Conservation (phyloP, 2,329 filamentous ascomycete species). For the Calonectria montana region DNA sequence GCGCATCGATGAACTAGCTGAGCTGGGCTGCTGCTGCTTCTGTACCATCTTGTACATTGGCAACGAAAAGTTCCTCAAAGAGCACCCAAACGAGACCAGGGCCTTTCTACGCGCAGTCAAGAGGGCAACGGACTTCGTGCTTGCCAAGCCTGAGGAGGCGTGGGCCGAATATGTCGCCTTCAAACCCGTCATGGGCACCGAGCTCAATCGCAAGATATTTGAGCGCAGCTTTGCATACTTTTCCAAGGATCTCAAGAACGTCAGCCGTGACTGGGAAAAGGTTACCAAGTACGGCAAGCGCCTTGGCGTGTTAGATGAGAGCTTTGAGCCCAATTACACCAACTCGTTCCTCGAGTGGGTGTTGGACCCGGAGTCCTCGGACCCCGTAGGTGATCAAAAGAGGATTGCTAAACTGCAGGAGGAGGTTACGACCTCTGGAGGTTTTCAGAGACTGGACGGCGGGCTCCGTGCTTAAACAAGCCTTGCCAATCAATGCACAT, state of each 20-base stretch:
- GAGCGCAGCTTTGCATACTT: conserved; percentile 84
- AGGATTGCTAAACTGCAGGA: conserved; percentile 77
- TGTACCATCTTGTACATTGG: conserved; percentile 85
- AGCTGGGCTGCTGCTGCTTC: conserved; percentile 87
- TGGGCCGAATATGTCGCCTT: conserved; percentile 78
- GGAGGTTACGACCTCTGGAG: conserved; percentile 72
- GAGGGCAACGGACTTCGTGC: conserved; percentile 78
- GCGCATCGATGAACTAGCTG: conserved; percentile 82
- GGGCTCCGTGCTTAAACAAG: neutral
- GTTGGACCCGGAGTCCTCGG: conserved; percentile 71
- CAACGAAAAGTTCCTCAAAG: conserved; percentile 76
- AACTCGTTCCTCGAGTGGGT: conserved; percentile 77
- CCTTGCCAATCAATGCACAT: neutral
- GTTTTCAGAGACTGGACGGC: conserved; percentile 65
- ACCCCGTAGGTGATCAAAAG: conserved; percentile 80
- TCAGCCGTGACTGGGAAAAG: conserved; percentile 79
- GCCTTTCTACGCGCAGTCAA: conserved; percentile 81
- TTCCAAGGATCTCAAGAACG: conserved; percentile 79
- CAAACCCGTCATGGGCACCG: conserved; percentile 76
- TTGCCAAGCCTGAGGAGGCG: conserved; percentile 70
- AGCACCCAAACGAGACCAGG: conserved; percentile 73
- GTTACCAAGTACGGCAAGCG: conserved; percentile 82
- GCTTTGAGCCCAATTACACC: conserved; percentile 79
- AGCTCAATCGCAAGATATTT: conserved; percentile 82
- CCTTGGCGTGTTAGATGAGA: conserved; percentile 72